These are phyloP conservation scores for Capsicum chinense DNA, from an alignment of 257 asterid genomes.

Conservation along the genomic window DNA sequence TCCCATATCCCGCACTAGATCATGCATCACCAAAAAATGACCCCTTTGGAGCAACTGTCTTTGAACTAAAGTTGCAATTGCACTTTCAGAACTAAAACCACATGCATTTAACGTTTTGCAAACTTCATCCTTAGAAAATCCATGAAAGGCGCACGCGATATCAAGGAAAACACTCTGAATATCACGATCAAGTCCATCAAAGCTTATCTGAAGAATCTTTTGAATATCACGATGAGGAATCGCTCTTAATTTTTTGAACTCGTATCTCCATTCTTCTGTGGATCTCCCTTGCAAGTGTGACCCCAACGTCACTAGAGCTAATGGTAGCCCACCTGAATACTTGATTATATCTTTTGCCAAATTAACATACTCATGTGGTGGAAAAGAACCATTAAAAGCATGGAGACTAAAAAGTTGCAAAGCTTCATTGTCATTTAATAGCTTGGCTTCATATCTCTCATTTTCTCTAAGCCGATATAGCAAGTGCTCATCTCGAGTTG, in stretches of 20 bases:
- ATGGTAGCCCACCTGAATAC: slow-evolving; percentile 27
- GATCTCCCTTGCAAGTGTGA: background rate
- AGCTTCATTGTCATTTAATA: background rate
- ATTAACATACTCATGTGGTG: background rate
- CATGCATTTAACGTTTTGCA: too few relatives aligned
- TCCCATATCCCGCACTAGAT: too few relatives aligned
- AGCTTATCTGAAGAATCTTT: background rate
- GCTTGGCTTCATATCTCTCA: background rate
- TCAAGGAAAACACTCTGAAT: too few relatives aligned
- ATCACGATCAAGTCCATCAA: background rate
- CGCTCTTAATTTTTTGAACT: background rate
- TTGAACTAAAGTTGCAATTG: too few relatives aligned
- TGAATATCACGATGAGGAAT: background rate
- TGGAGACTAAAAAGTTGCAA: background rate
- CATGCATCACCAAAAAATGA: too few relatives aligned
- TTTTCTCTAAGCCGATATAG: background rate
- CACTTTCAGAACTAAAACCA: too few relatives aligned
- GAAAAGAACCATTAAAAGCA: background rate
- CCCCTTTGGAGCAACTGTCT: too few relatives aligned
- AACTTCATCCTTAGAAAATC: too few relatives aligned
- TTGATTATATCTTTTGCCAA: background rate
- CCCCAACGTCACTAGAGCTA: slow-evolving; percentile 24
- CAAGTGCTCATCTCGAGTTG: background rate
- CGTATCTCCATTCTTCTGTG: background rate
- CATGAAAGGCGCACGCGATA: too few relatives aligned